Conservation (phyloP, 2,329 filamentous ascomycete genomes). For the Cylindrodendrum hubeiense region DNA sequence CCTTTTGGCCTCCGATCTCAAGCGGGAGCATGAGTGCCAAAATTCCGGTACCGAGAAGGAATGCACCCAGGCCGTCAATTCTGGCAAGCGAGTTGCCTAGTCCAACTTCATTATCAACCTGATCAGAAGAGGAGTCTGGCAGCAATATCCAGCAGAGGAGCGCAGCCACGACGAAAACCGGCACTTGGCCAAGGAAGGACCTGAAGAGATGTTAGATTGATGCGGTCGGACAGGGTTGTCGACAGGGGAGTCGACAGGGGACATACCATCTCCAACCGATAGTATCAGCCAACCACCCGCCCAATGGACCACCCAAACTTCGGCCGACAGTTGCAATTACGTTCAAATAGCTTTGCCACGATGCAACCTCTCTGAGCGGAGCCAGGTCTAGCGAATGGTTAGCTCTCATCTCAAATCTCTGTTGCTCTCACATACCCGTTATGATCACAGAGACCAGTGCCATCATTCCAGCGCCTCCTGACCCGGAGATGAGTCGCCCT, state of each 20-base stretch:
- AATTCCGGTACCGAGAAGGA: slow-evolving; percentile 66
- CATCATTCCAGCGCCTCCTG: slow-evolving; percentile 64
- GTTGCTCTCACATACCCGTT: slow-evolving; percentile 52
- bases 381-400: slow-evolving; percentile 56
- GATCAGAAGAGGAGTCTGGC: slow-evolving; percentile 42
- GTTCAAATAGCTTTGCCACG: slow-evolving; percentile 67
- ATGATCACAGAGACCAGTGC: slow-evolving; percentile 65
- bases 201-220: neutral
- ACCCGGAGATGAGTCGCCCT: slow-evolving; percentile 64
- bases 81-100: slow-evolving; percentile 30
- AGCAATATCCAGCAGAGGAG: slow-evolving; percentile 64
- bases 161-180: slow-evolving; percentile 65
- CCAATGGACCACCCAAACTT: slow-evolving; percentile 65
- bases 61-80: slow-evolving; percentile 67
- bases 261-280: slow-evolving; percentile 71
- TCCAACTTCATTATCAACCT: slow-evolving; percentile 21
- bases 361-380: slow-evolving; percentile 64
- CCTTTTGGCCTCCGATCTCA: slow-evolving; percentile 65
- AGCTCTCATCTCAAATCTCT: neutral
- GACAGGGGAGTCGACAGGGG: neutral
- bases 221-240: too few species aligned
- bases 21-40: slow-evolving; percentile 65
- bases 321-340: slow-evolving; percentile 64
- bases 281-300: slow-evolving; percentile 70
- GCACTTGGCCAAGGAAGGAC: slow-evolving; percentile 72